These are phyloP conservation scores for Sophora flavescens DNA, from an alignment of 306 rosid species.

Conservation along the genomic window DNA sequence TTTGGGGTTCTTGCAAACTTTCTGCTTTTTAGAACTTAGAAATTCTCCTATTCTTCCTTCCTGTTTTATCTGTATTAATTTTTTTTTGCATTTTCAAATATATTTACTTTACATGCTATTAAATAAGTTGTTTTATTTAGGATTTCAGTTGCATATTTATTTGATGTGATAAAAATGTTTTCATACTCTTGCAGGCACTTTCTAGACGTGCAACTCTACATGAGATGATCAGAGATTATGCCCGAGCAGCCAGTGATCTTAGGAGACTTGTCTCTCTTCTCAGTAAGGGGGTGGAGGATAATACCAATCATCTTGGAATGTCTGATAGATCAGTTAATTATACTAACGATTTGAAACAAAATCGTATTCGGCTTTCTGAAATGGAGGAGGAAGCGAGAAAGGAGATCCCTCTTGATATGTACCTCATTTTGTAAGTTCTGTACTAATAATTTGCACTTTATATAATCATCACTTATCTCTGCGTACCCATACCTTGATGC, in stretches of 20 bases:
- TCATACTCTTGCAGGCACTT: conserved; percentile 72
- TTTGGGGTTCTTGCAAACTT: conserved; percentile 21
- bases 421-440: conserved; percentile 86
- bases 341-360: conserved; percentile 83
- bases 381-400: conserved; percentile 87
- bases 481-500: background rate
- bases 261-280: conserved; percentile 74
- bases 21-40: conserved; percentile 20
- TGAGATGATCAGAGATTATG: conserved; percentile 92
- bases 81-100: conserved; percentile 27
- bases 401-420: conserved; percentile 89
- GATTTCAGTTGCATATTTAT: conserved; percentile 17
- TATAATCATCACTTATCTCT: conserved; percentile 23
- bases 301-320: conserved; percentile 55
- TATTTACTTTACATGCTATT: background rate
- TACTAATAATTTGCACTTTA: background rate
- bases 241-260: conserved; percentile 85
- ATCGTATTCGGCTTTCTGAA: conserved; percentile 72
- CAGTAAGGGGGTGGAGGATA: conserved; percentile 65
- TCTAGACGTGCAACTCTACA: conserved; percentile 85
- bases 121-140: conserved; percentile 27
- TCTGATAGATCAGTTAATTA: conserved; percentile 66
- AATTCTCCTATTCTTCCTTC: conserved; percentile 24
- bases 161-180: conserved; percentile 31
- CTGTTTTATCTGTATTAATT: conserved; percentile 25